Percentiles rank a stretch among this genome's conserved stretches.
These are phyloP conservation scores for Pyrus communis DNA, from an alignment of 306 rosid genomes.

Conservation along the genomic window DNA sequence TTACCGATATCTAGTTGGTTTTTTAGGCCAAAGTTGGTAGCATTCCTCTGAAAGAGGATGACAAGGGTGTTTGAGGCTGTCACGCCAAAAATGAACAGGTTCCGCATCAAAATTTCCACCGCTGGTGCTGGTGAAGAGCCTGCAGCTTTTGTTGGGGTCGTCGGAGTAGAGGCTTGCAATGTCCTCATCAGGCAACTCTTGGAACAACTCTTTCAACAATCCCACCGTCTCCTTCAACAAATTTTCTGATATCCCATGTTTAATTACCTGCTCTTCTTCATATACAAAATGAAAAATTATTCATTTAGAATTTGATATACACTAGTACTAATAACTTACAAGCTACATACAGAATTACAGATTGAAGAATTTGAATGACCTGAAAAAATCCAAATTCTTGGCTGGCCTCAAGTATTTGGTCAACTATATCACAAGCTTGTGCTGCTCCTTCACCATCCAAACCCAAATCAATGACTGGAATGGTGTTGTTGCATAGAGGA, in stretches of 20 bases:
- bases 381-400: slow-evolving; percentile 15
- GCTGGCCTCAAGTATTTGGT: slow-evolving; percentile 6
- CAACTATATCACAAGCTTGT: neutral
- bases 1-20: slow-evolving; percentile 8
- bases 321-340: neutral
- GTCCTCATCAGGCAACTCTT: slow-evolving; percentile 10
- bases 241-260: slow-evolving; percentile 11
- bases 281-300: too few species aligned
- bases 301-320: too few species aligned
- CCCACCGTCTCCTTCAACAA: neutral
- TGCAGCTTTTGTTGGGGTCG: slow-evolving; percentile 13
- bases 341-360: neutral
- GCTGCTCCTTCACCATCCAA: neutral
- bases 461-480: slow-evolving; percentile 5
- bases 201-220: slow-evolving; percentile 5
- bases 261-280: neutral
- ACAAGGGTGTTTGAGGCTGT: slow-evolving; percentile 8
- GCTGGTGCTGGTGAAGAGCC: slow-evolving; percentile 3
- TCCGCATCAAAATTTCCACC: neutral
- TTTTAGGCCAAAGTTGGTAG: slow-evolving; percentile 12
- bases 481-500: neutral
- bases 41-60: slow-evolving; percentile 12
- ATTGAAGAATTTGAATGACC: neutral
- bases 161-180: slow-evolving; percentile 7
- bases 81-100: slow-evolving; percentile 18